phyloP scores from a whole-genome alignment of 495 filamentous ascomycete genomes.

The Sordaria brevicollis region DNA sequence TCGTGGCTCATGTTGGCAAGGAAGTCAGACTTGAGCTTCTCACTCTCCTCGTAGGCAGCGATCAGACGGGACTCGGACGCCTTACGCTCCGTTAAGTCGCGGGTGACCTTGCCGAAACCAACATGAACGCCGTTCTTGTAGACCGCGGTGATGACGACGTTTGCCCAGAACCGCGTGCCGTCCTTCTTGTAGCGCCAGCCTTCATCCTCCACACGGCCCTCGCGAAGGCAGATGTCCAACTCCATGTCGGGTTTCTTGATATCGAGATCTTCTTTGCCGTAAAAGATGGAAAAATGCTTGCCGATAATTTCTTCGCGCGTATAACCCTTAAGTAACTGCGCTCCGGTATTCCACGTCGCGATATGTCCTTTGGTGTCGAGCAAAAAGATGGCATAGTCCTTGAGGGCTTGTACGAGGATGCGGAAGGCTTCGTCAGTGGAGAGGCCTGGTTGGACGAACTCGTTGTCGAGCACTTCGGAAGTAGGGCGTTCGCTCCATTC shows the following conservation, averaged over 20 bases:
- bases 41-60: conserved; percentile 53
- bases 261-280: conserved; percentile 44
- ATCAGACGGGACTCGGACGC: conserved; percentile 47
- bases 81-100: conserved; percentile 53
- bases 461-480: conserved; percentile 20
- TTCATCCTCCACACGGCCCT: conserved; percentile 54
- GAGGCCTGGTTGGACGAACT: conserved; percentile 31
- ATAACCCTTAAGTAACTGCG: conserved; percentile 51
- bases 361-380: conserved; percentile 49
- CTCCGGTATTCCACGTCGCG: conserved; percentile 53
- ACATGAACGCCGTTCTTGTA: conserved; percentile 47
- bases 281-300: conserved; percentile 54
- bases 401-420: conserved; percentile 53
- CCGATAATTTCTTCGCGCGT: conserved; percentile 46
- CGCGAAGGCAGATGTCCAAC: conserved; percentile 45
- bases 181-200: conserved; percentile 57
- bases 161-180: conserved; percentile 55
- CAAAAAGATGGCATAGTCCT: conserved; percentile 61
- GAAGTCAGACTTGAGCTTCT: conserved; percentile 56
- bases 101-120: conserved; percentile 56
- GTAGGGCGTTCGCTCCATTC: conserved; percentile 32
- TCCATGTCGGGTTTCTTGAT: conserved; percentile 44
- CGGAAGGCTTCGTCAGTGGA: conserved; percentile 46
- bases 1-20: conserved; percentile 52
- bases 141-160: conserved; percentile 54